Conservation (phyloP, 768 basidiomycete genomes). For the Suillus alpinus region DNA sequence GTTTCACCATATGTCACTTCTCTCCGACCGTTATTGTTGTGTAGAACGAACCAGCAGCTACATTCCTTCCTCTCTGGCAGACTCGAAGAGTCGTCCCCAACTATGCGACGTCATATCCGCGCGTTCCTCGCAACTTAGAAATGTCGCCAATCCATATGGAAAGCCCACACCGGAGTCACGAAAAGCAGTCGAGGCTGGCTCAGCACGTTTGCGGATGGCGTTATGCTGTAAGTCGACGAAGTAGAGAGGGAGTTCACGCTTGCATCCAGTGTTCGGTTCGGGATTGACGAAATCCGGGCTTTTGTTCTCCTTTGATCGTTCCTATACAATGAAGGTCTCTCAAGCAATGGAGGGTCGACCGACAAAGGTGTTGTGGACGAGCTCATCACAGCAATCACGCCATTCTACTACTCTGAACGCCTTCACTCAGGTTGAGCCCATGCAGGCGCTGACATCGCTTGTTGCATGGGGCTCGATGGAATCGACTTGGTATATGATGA, state of each 20-base stretch:
- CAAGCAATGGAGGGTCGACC: conserved; percentile 46
- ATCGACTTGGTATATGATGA: too few relatives aligned
- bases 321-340: conserved; percentile 73
- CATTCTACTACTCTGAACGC: conserved; percentile 81
- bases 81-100: conserved; percentile 56
- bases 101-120: conserved; percentile 55
- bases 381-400: conserved; percentile 67
- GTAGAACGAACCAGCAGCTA: conserved; percentile 64
- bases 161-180: conserved; percentile 66
- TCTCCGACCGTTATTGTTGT: conserved; percentile 1
- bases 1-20: not conserved
- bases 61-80: conserved; percentile 58
- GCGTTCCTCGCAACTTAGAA: conserved; percentile 55
- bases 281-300: conserved; percentile 81
- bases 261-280: conserved; percentile 69
- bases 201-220: conserved; percentile 63
- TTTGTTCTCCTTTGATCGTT: conserved; percentile 73
- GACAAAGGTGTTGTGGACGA: conserved; percentile 43
- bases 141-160: conserved; percentile 64
- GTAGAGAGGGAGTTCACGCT: conserved; percentile 67
- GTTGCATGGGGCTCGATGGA: too few relatives aligned
- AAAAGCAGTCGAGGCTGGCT: conserved; percentile 63
- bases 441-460: too few relatives aligned
- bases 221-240: conserved; percentile 59
- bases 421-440: too few relatives aligned